phyloP scores from a whole-genome alignment of 2,329 filamentous ascomycete genomes.

The Amesomyces nigricolor region DNA sequence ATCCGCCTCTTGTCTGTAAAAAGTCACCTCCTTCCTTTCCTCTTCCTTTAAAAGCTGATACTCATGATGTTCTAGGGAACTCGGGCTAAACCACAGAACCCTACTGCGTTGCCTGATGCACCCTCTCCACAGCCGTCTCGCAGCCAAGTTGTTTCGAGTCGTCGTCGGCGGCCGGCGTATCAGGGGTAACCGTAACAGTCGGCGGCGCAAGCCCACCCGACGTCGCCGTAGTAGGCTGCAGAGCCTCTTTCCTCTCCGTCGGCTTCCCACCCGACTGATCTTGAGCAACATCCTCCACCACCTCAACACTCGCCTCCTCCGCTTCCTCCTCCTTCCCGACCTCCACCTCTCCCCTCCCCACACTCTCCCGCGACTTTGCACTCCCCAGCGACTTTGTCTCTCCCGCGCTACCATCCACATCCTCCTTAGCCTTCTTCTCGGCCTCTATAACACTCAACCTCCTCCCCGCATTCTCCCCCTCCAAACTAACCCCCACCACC shows the following conservation, averaged over 20 bases:
- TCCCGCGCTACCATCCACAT: not conserved
- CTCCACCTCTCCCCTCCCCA: conserved; percentile 16
- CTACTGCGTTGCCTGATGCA: conserved; percentile 33
- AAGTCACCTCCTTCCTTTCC: not conserved
- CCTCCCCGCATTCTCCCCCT: conserved; percentile 40
- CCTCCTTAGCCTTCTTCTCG: conserved; percentile 17
- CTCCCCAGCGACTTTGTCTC: not conserved
- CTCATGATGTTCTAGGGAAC: not conserved
- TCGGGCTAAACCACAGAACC: not conserved
- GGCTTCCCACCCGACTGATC: conserved; percentile 14
- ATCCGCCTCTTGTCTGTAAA: not conserved
- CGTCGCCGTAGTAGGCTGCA: conserved; percentile 25
- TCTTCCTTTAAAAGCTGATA: not conserved
- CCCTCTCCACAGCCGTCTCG: conserved; percentile 33
- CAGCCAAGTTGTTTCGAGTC: conserved; percentile 43
- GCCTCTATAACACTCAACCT: conserved; percentile 29
- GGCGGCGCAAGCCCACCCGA: conserved; percentile 32
- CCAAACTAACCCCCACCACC: conserved; percentile 65
- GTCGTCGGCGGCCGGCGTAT: conserved; percentile 39
- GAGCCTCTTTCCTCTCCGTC: conserved; percentile 9
- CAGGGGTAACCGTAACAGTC: conserved; percentile 44
- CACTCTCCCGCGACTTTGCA: conserved; percentile 8
- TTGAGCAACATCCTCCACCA: conserved; percentile 31
- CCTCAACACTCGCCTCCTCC: conserved; percentile 33
- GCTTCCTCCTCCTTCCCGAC: conserved; percentile 27